phyloP scores from a whole-genome alignment of 2,329 filamentous ascomycete genomes.

The Pseudofabraea citricarpa region DNA sequence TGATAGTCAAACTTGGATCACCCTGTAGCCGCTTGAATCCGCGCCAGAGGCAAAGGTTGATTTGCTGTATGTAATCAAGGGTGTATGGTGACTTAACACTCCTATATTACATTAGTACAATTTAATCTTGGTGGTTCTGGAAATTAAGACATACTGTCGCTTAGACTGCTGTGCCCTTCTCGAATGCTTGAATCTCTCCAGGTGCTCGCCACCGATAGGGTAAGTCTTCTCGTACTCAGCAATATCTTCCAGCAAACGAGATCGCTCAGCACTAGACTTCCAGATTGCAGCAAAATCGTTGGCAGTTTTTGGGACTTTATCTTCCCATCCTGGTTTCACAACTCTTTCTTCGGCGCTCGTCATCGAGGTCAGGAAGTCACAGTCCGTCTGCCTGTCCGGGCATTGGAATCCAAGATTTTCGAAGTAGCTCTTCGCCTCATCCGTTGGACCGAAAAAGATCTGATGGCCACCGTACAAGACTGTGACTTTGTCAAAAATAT shows the following conservation, averaged over 20 bases:
- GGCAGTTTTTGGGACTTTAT: conserved; percentile 48
- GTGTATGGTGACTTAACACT: conserved; percentile 66
- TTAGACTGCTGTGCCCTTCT: conserved; percentile 33
- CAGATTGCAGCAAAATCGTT: conserved; percentile 49
- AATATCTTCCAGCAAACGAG: conserved; percentile 40
- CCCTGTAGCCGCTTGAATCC: conserved; percentile 72
- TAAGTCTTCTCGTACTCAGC: conserved; percentile 41
- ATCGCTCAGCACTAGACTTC: conserved; percentile 37
- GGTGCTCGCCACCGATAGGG: conserved; percentile 21
- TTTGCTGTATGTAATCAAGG: conserved; percentile 45
- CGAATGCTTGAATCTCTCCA: conserved; percentile 28
- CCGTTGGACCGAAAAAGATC: conserved; percentile 63
- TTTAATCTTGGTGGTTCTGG: background rate
- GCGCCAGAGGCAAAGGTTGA: conserved; percentile 58
- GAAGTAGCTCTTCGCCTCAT: conserved; percentile 64
- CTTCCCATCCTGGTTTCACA: conserved; percentile 49
- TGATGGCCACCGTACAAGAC: conserved; percentile 64
- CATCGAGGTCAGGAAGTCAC: conserved; percentile 74
- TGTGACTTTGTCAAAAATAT: conserved; percentile 64
- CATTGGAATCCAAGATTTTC: conserved; percentile 63
- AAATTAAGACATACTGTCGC: conserved; percentile 15
- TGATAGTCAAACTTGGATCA: conserved; percentile 40
- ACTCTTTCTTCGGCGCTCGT: conserved; percentile 55
- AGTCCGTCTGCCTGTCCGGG: conserved; percentile 46
- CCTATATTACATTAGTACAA: conserved; percentile 38